Percentiles rank a stretch among this genome's conserved stretches.
These are phyloP conservation scores for Canavalia gladiata DNA, from an alignment of 306 rosid genomes.

Conservation along the genomic window DNA sequence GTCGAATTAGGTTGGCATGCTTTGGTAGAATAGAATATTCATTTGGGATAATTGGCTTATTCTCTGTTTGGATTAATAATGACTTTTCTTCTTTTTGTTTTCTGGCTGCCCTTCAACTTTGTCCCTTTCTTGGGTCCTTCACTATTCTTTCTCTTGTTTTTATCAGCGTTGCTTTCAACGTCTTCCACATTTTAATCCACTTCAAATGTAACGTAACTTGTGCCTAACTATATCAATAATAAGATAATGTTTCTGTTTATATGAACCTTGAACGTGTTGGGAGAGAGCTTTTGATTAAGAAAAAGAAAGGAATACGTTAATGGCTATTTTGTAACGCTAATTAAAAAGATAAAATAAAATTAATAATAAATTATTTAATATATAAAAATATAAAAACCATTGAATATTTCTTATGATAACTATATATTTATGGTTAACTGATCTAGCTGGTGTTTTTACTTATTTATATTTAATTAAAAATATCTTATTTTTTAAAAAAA, in stretches of 20 bases:
- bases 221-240: background rate
- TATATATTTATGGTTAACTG: no score
- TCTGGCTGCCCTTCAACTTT: constrained; percentile 49
- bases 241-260: background rate
- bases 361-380: no score
- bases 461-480: no score
- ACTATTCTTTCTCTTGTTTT: constrained; percentile 8
- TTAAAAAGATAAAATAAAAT: background rate
- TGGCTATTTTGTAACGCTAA: background rate
- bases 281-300: background rate
- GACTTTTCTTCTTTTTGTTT: constrained; percentile 45
- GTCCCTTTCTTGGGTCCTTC: constrained; percentile 47
- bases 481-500: no score
- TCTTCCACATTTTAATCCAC: constrained; percentile 13
- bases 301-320: background rate
- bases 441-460: no score
- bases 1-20: constrained; percentile 33
- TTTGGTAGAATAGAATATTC: constrained; percentile 46
- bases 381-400: background rate
- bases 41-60: constrained; percentile 31
- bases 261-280: background rate
- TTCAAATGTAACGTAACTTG: background rate
- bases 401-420: background rate
- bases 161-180: constrained; percentile 47
- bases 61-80: constrained; percentile 1